Percentiles rank a stretch among this genome's conserved stretches.
Conservation (phyloP, 345 rosid species). For the Camelina neglecta region DNA sequence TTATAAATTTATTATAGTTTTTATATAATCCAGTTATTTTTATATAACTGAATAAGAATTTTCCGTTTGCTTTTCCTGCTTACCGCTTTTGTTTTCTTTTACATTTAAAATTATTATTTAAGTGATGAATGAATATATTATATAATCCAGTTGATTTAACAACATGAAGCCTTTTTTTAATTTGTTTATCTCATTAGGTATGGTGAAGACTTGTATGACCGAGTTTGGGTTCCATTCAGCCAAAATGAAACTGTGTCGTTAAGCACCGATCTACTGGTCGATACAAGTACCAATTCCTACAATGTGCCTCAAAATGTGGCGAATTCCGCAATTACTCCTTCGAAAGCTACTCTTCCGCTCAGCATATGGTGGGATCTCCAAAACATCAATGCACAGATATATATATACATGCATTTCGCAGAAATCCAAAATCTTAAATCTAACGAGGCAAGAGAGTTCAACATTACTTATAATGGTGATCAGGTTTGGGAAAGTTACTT, state of each 20-base stretch:
- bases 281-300: constrained; percentile 10
- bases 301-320: constrained; percentile 44
- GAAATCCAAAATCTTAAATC: constrained; percentile 31
- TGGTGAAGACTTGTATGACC: constrained; percentile 50
- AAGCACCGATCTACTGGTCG: constrained; percentile 16
- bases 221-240: constrained; percentile 46
- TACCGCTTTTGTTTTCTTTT: not conserved
- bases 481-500: not conserved
- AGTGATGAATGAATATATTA: not conserved
- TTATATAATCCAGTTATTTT: not conserved
- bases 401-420: constrained; percentile 35
- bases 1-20: not conserved
- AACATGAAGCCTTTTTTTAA: not conserved
- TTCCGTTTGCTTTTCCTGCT: not conserved
- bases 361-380: not conserved
- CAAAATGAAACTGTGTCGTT: not conserved
- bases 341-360: constrained; percentile 34
- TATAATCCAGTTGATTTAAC: not conserved
- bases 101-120: not conserved
- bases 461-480: not conserved
- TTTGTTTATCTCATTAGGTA: constrained; percentile 39
- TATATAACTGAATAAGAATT: not conserved
- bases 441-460: not conserved
- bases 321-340: constrained; percentile 33
- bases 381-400: constrained; percentile 13